Conservation (phyloP, 2,329 filamentous ascomycete genomes). For the Cordyceps farinosa region DNA sequence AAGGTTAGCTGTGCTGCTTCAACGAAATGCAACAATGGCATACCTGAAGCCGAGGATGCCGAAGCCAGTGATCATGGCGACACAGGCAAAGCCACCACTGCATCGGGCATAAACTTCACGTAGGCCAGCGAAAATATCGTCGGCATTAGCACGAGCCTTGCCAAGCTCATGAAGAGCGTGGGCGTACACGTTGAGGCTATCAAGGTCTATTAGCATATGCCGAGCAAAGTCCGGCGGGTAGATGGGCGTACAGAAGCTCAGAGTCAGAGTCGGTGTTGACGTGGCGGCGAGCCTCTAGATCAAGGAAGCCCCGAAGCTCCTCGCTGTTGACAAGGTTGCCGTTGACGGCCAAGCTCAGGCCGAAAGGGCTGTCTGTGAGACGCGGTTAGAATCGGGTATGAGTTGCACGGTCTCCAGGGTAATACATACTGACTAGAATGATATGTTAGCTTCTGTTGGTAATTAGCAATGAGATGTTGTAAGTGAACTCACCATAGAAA, state of each 20-base stretch:
- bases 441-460: neutral
- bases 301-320: constrained; percentile 67
- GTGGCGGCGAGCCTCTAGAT: constrained; percentile 75
- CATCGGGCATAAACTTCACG: constrained; percentile 69
- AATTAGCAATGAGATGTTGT: neutral
- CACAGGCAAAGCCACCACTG: constrained; percentile 74
- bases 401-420: neutral
- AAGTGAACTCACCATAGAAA: constrained; percentile 60
- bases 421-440: constrained; percentile 9
- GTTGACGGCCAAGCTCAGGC: constrained; percentile 69
- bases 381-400: neutral
- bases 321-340: constrained; percentile 80
- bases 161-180: constrained; percentile 75
- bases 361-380: constrained; percentile 58
- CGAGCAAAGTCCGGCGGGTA: neutral
- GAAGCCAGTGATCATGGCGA: constrained; percentile 77
- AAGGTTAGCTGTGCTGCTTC: constrained; percentile 50
- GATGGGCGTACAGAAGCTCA: constrained; percentile 59
- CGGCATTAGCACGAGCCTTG: constrained; percentile 74
- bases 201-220: constrained; percentile 13
- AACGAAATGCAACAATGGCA: neutral
- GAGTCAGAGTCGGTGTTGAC: constrained; percentile 90
- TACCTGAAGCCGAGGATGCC: constrained; percentile 72
- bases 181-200: constrained; percentile 76
- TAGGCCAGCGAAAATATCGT: constrained; percentile 72